phyloP scores from a whole-genome alignment of 805 yeast species.

The Teunomyces tritomae region DNA sequence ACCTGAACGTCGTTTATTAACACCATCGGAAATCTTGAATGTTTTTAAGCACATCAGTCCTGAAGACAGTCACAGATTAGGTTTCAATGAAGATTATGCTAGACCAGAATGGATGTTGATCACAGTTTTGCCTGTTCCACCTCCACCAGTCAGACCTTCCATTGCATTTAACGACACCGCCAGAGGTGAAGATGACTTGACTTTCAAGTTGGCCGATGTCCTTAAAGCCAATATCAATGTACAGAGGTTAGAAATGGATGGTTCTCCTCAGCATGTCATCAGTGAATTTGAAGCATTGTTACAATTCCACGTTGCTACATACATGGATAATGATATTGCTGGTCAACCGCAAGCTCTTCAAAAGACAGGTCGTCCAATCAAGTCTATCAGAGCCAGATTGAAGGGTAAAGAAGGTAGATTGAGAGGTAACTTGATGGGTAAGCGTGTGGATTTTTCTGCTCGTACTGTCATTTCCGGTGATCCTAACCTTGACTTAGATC shows the following conservation, averaged over 20 bases:
- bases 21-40: constrained; percentile 85
- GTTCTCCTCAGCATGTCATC: constrained; percentile 97
- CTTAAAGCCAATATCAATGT: constrained; percentile 95
- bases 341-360: constrained; percentile 99
- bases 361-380: constrained; percentile 97
- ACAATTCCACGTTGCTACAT: constrained; percentile 98
- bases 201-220: constrained; percentile 95
- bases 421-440: constrained; percentile 98
- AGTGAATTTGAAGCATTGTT: constrained; percentile 93
- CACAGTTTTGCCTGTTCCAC: constrained; percentile 98
- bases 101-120: constrained; percentile 98
- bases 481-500: constrained; percentile 95
- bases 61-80: constrained; percentile 77
- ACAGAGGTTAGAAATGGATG: constrained; percentile 96
- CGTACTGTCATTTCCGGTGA: constrained; percentile 99
- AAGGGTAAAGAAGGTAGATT: constrained; percentile 99
- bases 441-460: constrained; percentile 98
- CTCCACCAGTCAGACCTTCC: constrained; percentile 98
- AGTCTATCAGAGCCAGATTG: constrained; percentile 97
- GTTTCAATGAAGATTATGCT: constrained; percentile 93
- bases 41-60: constrained; percentile 88
- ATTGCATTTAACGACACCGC: constrained; percentile 98
- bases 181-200: constrained; percentile 98
- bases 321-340: constrained; percentile 99
- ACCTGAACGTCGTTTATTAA: constrained; percentile 85